phyloP scores from a whole-genome alignment of 331 rosid genomes.

The Erythrophleum ivorense region DNA sequence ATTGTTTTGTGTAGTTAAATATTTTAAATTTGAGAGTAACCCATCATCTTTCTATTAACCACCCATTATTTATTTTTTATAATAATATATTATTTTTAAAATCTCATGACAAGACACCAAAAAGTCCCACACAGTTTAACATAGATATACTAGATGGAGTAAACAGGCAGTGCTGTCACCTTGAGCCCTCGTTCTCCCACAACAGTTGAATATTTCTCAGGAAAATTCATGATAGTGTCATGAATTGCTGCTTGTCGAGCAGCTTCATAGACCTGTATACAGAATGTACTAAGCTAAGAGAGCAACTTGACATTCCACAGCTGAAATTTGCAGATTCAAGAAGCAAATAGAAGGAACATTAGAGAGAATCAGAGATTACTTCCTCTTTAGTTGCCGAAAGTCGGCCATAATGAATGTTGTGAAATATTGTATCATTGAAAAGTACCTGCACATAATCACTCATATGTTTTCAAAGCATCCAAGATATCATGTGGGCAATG shows the following conservation, averaged over 20 bases:
- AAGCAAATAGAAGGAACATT: constrained; percentile 28
- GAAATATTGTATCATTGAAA: constrained; percentile 91
- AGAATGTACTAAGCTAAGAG: constrained; percentile 38
- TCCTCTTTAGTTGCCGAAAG: constrained; percentile 91
- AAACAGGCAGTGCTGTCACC: constrained; percentile 55
- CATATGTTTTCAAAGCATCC: constrained; percentile 37
- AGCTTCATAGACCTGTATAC: constrained; percentile 84
- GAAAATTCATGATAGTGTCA: constrained; percentile 89
- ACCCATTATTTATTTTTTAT: neutral
- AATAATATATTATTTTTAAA: neutral
- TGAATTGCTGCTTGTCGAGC: constrained; percentile 92
- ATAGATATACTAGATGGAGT: constrained; percentile 19
- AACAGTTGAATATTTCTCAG: constrained; percentile 77
- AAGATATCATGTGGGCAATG: constrained; percentile 33
- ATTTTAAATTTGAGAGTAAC: neutral
- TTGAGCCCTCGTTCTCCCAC: constrained; percentile 99
- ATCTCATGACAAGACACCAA: neutral
- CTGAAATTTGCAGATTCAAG: constrained; percentile 28
- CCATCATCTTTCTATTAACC: neutral
- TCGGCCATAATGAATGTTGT: constrained; percentile 89
- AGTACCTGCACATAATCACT: constrained; percentile 73
- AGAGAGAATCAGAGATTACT: constrained; percentile 56
- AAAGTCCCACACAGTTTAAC: neutral
- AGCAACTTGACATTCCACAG: constrained; percentile 37
- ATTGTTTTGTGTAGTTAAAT: neutral